A percentile compares a stretch with the other conserved stretches of the same genome.
Evolutionary conservation across 2,329 filamentous ascomycete genomes (phyloP).

Genomic region (Aspergillus sp.): DNA sequence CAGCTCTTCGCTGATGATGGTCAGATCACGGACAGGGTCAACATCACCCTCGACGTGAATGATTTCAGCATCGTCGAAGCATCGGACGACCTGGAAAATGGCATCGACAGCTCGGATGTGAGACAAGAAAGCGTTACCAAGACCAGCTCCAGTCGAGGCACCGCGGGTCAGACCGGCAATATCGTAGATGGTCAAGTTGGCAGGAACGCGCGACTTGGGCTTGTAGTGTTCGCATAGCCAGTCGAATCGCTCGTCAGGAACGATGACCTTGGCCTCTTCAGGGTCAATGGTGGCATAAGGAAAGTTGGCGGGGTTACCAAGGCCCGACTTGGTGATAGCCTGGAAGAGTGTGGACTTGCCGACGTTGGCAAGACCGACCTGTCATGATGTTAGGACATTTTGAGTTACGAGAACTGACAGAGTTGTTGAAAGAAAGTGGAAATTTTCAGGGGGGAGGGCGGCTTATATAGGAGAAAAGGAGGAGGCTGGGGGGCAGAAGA

Average conservation of each 20-base stretch:
- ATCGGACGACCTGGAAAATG: slow-evolving; percentile 95
- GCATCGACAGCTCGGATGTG: slow-evolving; percentile 98
- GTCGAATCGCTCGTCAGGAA: slow-evolving; percentile 93
- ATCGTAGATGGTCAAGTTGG: slow-evolving; percentile 97
- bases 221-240: slow-evolving; percentile 97
- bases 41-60: slow-evolving; percentile 99
- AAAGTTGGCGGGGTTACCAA: slow-evolving; percentile 99
- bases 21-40: slow-evolving; percentile 87
- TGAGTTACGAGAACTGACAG: neutral
- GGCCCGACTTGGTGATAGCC: slow-evolving; percentile 94
- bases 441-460: slow-evolving; percentile 7
- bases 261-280: slow-evolving; percentile 95
- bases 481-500: slow-evolving; percentile 21
- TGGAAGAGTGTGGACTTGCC: slow-evolving; percentile 99
- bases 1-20: slow-evolving; percentile 95
- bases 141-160: slow-evolving; percentile 93
- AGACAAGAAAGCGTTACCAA: slow-evolving; percentile 96
- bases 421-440: slow-evolving; percentile 14
- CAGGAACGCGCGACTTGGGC: slow-evolving; percentile 94
- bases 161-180: slow-evolving; percentile 95
- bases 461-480: slow-evolving; percentile 10
- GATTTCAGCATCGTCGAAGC: slow-evolving; percentile 98
- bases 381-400: slow-evolving; percentile 21
- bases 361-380: slow-evolving; percentile 98
- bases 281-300: slow-evolving; percentile 99